Evolutionary conservation across 1,284 basidiomycete species (phyloP).

Genomic region (Sporisorium sorghi): DNA sequence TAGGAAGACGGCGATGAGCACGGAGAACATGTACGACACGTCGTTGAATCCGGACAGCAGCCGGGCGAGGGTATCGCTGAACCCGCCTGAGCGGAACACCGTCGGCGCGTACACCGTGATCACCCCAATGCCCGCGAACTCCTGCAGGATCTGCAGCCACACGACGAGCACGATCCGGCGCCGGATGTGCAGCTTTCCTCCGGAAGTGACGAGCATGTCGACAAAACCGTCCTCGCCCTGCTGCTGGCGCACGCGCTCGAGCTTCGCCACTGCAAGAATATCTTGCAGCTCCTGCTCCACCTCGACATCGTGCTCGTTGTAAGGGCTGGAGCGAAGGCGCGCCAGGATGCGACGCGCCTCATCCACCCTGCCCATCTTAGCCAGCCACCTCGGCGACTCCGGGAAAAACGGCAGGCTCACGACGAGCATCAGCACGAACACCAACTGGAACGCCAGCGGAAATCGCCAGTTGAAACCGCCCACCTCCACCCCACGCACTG

Average conservation of each 20-base stretch:
- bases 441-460: constrained; percentile 33
- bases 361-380: constrained; percentile 39
- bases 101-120: constrained; percentile 38
- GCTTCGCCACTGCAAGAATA: constrained; percentile 22
- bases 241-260: constrained; percentile 26
- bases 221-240: constrained; percentile 27
- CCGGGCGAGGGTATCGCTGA: constrained; percentile 27
- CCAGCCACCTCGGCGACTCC: constrained; percentile 33
- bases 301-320: constrained; percentile 27
- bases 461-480: constrained; percentile 38
- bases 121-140: constrained; percentile 32
- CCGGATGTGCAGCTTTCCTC: constrained; percentile 28
- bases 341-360: constrained; percentile 32
- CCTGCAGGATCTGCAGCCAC: constrained; percentile 36
- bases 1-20: constrained; percentile 25
- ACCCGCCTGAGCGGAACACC: constrained; percentile 34
- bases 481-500: constrained; percentile 14
- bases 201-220: constrained; percentile 17
- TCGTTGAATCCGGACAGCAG: constrained; percentile 35
- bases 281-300: constrained; percentile 24
- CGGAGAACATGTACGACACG: constrained; percentile 38
- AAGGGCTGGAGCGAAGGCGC: constrained; percentile 17
- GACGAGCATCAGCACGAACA: constrained; percentile 26
- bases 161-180: constrained; percentile 27
- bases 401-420: constrained; percentile 32